Conservation (phyloP, 129 eudicot species). For the Escallonia herrerae region DNA sequence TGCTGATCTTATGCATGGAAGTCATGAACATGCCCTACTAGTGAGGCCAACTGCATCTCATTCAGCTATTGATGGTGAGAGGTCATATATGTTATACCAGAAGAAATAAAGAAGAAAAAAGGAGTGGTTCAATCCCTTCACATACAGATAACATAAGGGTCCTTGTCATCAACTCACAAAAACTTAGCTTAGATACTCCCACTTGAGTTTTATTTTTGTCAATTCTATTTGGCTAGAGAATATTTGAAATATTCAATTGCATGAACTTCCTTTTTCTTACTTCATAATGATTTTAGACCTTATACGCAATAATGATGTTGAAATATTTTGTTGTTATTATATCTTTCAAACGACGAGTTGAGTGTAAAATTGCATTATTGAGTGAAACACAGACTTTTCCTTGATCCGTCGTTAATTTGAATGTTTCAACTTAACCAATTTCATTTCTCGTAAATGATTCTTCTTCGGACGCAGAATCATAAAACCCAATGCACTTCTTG, state of each 20-base stretch:
- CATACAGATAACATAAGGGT: neutral
- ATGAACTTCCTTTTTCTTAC: too few relatives aligned
- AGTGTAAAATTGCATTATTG: too few relatives aligned
- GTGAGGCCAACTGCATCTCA: neutral
- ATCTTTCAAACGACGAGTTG: too few relatives aligned
- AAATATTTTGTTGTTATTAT: too few relatives aligned
- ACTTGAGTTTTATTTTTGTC: neutral
- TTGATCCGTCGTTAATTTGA: too few relatives aligned
- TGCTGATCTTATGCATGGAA: too few relatives aligned
- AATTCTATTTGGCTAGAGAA: neutral
- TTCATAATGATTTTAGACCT: too few relatives aligned
- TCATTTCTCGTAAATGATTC: neutral
- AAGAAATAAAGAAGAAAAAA: neutral
- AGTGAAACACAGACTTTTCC: too few relatives aligned
- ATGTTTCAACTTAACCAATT: too few relatives aligned
- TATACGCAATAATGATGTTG: too few relatives aligned
- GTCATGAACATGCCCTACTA: neutral
- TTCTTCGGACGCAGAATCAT: neutral
- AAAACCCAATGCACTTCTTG: neutral
- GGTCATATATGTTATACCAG: too few relatives aligned
- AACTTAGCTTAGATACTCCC: neutral
- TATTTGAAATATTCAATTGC: too few relatives aligned
- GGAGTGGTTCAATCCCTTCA: constrained; percentile 3
- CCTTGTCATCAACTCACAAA: neutral
- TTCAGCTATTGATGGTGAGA: neutral